Base-by-base conservation (phyloP, 352 stramenopile genomes). In the Phytophthora sojae region DNA sequence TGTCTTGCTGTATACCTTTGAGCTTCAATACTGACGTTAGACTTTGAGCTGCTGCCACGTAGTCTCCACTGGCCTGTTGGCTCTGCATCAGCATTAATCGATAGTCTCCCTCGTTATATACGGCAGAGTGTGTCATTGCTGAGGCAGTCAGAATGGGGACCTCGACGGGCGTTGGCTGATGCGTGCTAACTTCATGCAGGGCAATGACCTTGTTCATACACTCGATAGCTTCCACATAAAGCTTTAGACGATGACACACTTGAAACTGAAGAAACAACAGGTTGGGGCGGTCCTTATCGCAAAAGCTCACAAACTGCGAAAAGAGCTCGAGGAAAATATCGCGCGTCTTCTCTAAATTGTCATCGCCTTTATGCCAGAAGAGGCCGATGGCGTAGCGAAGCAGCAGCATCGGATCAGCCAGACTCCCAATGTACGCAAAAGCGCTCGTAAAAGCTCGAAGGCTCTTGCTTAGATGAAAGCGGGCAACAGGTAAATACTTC, bases 261-360 rank as follows among this genome's bases (percentile, higher is more conserved):
- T 93, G 86, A 45, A 93, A 91, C 35, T 85, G 79, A 21, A 93
- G 59, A 52, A 92, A 91, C 21, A 82, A 56, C 29, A 93, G 54
- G 49, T 84, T 89, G 2, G 76, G 29, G 2, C 77, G 81, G 39
- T 91, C 81, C 60, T 82, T 83, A 37, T 91, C 86, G 49, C 83
- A 91, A 47, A 93, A 93, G 17, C 56, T 85, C 19, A 73, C 58
- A 60, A 91, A 92, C 47, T 81, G 86, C 5, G 67, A 62, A 35
- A 91, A 79, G 2, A 93, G 61, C 21, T 92, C 75, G 23, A 75
- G 69, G 6, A 91, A 80, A 45, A 93, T 83, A 23, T 89, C 81
- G 39, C 86, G 62, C 0, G 82, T 82, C 39, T 81, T 82, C 63
- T 89, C 82, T 2, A 91, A 25, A 29, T 93, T 75, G 11, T 57